Percentiles rank a stretch among this genome's conserved stretches.
Evolutionary conservation across 1,284 basidiomycete species (phyloP).

Genomic region (Sanguinoderma infundibulare): DNA sequence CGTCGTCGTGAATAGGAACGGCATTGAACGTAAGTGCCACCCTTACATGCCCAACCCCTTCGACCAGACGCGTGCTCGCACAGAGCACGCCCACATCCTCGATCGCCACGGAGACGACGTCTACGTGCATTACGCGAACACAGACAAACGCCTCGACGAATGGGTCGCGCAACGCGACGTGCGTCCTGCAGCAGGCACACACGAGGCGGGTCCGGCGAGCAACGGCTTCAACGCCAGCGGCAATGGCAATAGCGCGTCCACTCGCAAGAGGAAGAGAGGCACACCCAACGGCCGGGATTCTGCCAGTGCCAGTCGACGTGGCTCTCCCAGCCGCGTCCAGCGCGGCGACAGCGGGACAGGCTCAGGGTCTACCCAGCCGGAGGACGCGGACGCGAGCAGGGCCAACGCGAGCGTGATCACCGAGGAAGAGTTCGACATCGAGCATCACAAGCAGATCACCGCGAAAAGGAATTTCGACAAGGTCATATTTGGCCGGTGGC

Average conservation of each 20-base stretch:
- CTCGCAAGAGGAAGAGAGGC: constrained; percentile 39
- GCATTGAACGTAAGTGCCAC: constrained; percentile 46
- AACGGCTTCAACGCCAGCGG: constrained; percentile 22
- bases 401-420: constrained; percentile 42
- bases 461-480: constrained; percentile 79
- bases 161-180: constrained; percentile 62
- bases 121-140: constrained; percentile 71
- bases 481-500: constrained; percentile 76
- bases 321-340: constrained; percentile 18
- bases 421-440: constrained; percentile 72
- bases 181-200: constrained; percentile 30
- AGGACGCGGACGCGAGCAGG: constrained; percentile 16
- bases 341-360: constrained; percentile 4
- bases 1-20: constrained; percentile 44
- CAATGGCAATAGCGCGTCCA: no score
- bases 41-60: background rate
- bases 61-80: constrained; percentile 8
- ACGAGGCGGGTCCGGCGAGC: constrained; percentile 24
- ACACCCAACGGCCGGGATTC: constrained; percentile 17
- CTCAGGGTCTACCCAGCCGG: constrained; percentile 18
- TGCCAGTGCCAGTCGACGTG: constrained; percentile 6
- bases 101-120: constrained; percentile 52
- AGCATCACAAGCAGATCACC: constrained; percentile 68
- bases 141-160: constrained; percentile 78
- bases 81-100: constrained; percentile 56